Evolutionary conservation across 176 grass and related monocot genomes (phyloP), one percentile per base, ranked within the genome.

Genomic region (Oryza australiensis): DNA sequence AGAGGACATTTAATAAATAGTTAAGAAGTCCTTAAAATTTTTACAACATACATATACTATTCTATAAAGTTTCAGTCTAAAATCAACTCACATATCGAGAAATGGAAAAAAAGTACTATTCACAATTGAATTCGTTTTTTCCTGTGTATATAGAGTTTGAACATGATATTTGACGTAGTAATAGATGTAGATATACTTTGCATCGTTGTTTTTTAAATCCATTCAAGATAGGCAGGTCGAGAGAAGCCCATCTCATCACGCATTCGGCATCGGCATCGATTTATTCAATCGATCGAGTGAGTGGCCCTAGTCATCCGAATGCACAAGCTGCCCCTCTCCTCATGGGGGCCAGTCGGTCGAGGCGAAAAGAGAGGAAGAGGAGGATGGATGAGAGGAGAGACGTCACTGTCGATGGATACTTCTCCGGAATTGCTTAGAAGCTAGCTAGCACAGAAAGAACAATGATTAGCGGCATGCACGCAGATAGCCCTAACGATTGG

Each of bases 361-460:
- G 18, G 51, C 51, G 51, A 55, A 55, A 55, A 55, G 20, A 55
- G 51, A 22, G 51, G 51, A 22, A 20, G 7, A 40, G 37, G 42
- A 37, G 1, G 38, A 15, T 10, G 41, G 41, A 43, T 12, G 41
- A 15, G 43, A 49, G 46, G 51, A 55, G 51, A 55, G 5, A 55
- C 14, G 51, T 55, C 51, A 5, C 51, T 20, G 1, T 55, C 18
- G 51, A 55, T 2, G 2, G 51, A 55, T 55, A 20, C 51, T 55
- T 22, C 51, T 22, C 51, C 18, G 20, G 51, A 55, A 55, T n/a
- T 20, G 27, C 51, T 82, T 82, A 26, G 26, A 49, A 73, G 59
- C 45, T 80, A 57, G 78, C 42, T 53, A 53, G 18, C 20, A 37
- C 49, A 80, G 46, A 48, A 59, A 71, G 49, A 49, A 71, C 79